A percentile compares a stretch with the other conserved stretches of the same genome.
Conservation (phyloP, 139 green algal genomes). For the Gonium pectorale region DNA sequence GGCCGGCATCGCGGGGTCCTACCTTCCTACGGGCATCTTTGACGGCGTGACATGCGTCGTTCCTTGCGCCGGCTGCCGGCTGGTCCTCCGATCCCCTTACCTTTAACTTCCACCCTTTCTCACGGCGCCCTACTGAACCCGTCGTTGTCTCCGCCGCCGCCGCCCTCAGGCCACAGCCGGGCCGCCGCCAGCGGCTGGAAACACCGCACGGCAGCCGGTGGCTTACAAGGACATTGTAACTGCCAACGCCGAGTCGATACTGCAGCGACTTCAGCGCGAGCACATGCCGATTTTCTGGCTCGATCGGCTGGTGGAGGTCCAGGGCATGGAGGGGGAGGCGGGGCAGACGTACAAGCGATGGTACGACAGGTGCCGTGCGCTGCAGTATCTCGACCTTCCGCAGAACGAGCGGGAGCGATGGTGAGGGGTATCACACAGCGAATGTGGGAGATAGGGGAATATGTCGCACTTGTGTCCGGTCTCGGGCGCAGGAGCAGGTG, state of each 20-base stretch:
- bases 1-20: no score
- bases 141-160: no score
- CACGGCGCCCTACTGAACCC: no score
- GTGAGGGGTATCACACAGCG: no score
- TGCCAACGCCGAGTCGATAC: neutral
- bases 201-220: neutral
- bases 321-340: neutral
- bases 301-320: constrained; percentile 20
- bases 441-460: no score
- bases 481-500: no score
- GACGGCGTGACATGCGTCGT: no score
- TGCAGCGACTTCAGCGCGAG: constrained; percentile 11
- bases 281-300: constrained; percentile 13
- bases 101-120: no score
- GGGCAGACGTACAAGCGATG: neutral
- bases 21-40: no score
- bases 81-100: no score
- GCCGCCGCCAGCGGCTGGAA: neutral
- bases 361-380: neutral
- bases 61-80: no score
- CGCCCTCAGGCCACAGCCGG: neutral
- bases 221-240: neutral
- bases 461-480: no score
- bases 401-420: neutral
- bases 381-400: neutral